phyloP scores from a whole-genome alignment of 2,329 filamentous ascomycete genomes.

The Sporothrix luriei region DNA sequence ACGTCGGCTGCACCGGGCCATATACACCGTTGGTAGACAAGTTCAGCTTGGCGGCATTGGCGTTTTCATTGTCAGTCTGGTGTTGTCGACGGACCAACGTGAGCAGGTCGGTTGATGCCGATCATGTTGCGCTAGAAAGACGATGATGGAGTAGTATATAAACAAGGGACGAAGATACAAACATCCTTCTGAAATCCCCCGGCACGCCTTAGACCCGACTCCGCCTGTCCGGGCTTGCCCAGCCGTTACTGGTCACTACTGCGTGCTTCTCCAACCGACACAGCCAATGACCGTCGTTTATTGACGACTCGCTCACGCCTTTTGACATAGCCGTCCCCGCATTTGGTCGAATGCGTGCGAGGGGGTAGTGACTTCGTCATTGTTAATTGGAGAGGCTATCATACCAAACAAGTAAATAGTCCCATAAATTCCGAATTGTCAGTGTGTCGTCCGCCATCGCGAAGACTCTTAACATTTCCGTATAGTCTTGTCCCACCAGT shows the following conservation, averaged over 20 bases:
- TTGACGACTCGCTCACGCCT: constrained; percentile 13
- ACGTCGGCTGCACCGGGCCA: not conserved
- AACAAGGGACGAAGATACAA: too few relatives aligned
- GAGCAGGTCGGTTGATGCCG: not conserved
- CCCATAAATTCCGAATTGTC: not conserved
- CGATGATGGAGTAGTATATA: too few relatives aligned
- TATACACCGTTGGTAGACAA: not conserved
- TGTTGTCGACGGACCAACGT: too few relatives aligned
- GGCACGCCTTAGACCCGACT: not conserved
- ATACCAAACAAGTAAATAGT: not conserved
- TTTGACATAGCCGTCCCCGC: constrained; percentile 21
- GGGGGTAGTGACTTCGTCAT: not conserved
- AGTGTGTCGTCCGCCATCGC: too few relatives aligned
- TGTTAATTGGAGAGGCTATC: not conserved
- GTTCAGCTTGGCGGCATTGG: too few relatives aligned
- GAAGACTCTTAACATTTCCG: too few relatives aligned
- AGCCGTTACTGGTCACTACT: too few relatives aligned
- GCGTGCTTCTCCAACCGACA: too few relatives aligned
- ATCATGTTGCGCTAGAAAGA: not conserved
- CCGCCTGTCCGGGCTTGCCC: constrained; percentile 3
- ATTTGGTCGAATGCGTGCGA: not conserved
- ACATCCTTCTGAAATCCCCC: too few relatives aligned
- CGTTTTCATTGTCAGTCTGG: too few relatives aligned
- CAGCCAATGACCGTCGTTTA: constrained; percentile 8
- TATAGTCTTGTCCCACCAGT: not conserved